Evolutionary conservation across 306 rosid genomes (phyloP), one percentile per base, ranked within the genome.

Genomic region (Nissolia schottii): DNA sequence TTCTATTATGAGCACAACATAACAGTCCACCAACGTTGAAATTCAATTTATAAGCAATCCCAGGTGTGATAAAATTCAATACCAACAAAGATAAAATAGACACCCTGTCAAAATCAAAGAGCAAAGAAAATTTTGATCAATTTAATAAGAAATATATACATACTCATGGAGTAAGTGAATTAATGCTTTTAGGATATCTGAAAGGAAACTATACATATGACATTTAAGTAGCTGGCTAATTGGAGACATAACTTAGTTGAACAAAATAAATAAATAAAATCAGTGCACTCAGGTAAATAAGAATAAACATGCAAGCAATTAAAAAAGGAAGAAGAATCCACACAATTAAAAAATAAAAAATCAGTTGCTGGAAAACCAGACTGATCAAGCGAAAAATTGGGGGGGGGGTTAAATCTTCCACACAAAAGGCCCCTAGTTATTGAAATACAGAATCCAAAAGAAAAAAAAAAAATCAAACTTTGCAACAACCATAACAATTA

Each of bases 341-440:
- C 38, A 53, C 35, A 23, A 22, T 0, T 20, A 48, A 71, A 70
- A n/a, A 23, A 19, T 0, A 25, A 64, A 71, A 71, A 28, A 25
- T 19, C 43, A 54, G 63, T 78, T 63, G 51, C 13, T 41, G 38
- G 18, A 78, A 55, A 73, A 46, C 58, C 64, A 73, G 10, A 57
- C 9, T 29, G 18, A 67, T 57, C 69, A 61, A 61, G 70, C 23
- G 1, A 25, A 27, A 72, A 37, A 35, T 1, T n/a, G n/a, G n/a
- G n/a, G n/a, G n/a, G n/a, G n/a, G n/a, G n/a, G n/a, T n/a, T 5
- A 68, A 61, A 32, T 54, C 34, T 12, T 7, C 24, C 2, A 5
- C 55, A 10, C 14, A 57, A 58, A 64, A 27, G 54, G 35, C 49
- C 50, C 23, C 45, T 22, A 25, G 37, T 51, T 22, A 49, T 57